These are phyloP conservation scores for Austropuccinia psidii DNA, from an alignment of 1,284 basidiomycete species.

Conservation along the genomic window DNA sequence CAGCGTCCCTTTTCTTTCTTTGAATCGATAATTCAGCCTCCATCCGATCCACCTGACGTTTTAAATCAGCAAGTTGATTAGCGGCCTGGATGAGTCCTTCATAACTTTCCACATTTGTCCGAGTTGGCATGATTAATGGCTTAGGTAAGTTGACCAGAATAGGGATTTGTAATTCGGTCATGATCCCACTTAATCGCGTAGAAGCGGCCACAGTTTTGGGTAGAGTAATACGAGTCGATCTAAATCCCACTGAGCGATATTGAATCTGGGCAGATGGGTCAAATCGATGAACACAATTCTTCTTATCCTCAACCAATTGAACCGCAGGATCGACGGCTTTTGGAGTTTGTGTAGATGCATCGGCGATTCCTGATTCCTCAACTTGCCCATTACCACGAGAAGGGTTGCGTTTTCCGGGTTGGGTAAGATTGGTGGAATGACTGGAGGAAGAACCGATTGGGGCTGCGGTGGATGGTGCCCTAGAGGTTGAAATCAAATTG, in stretches of 20 bases:
- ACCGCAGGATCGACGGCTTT: not conserved
- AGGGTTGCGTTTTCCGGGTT: too few relatives aligned
- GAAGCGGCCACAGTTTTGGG: constrained; percentile 18
- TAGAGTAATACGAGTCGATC: constrained; percentile 18
- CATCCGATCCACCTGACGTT: constrained; percentile 8
- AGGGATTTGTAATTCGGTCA: constrained; percentile 24
- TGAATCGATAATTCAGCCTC: constrained; percentile 11
- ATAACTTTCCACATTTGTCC: constrained; percentile 31
- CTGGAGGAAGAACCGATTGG: not conserved
- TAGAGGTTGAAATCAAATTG: not conserved
- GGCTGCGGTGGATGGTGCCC: not conserved
- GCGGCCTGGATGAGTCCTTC: not conserved
- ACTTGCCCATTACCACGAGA: too few relatives aligned
- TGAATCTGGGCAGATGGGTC: not conserved
- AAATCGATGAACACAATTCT: constrained; percentile 27
- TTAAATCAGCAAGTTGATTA: constrained; percentile 19
- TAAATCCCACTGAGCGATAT: constrained; percentile 1
- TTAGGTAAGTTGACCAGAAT: constrained; percentile 6
- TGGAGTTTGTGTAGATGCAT: not conserved
- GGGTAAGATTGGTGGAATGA: not conserved
- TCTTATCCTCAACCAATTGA: constrained; percentile 1
- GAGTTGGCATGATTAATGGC: constrained; percentile 32
- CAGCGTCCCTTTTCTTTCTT: constrained; percentile 14
- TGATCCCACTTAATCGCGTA: not conserved
- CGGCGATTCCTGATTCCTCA: too few relatives aligned